Conservation (phyloP, 495 filamentous ascomycete species). For the Penicillium nucicola region DNA sequence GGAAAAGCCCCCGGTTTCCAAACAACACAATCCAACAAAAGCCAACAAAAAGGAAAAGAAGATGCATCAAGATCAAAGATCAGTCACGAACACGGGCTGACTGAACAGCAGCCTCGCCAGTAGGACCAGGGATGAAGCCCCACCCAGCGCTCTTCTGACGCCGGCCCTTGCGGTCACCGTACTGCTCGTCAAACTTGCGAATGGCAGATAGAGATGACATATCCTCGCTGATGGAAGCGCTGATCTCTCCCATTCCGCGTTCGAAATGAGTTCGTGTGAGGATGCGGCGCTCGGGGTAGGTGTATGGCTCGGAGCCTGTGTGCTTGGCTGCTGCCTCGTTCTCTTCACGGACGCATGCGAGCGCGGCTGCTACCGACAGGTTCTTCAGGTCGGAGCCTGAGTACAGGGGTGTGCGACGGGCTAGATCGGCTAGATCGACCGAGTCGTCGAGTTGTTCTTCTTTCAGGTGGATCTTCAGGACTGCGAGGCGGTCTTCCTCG, state of each 20-base stretch:
- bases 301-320: constrained; percentile 45
- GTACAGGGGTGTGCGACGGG: constrained; percentile 81
- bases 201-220: constrained; percentile 86
- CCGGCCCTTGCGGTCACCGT: constrained; percentile 78
- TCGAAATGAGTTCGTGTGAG: constrained; percentile 71
- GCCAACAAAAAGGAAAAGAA: not conserved
- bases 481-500: constrained; percentile 70
- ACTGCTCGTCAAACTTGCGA: constrained; percentile 93
- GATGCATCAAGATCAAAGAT: constrained; percentile 5
- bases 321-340: constrained; percentile 59
- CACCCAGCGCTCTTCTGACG: constrained; percentile 55
- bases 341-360: constrained; percentile 85
- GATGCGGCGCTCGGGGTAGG: constrained; percentile 64
- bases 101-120: constrained; percentile 24
- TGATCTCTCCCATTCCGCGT: constrained; percentile 83
- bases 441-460: constrained; percentile 66
- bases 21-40: not conserved
- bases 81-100: constrained; percentile 41
- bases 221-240: constrained; percentile 90
- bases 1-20: not conserved
- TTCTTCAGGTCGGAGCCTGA: constrained; percentile 98
- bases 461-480: constrained; percentile 81
- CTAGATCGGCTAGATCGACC: constrained; percentile 68
- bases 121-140: constrained; percentile 36
- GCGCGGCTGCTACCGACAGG: constrained; percentile 81